Base-by-base conservation (phyloP, 1,284 basidiomycete genomes). In the Ganoderma sinense region DNA sequence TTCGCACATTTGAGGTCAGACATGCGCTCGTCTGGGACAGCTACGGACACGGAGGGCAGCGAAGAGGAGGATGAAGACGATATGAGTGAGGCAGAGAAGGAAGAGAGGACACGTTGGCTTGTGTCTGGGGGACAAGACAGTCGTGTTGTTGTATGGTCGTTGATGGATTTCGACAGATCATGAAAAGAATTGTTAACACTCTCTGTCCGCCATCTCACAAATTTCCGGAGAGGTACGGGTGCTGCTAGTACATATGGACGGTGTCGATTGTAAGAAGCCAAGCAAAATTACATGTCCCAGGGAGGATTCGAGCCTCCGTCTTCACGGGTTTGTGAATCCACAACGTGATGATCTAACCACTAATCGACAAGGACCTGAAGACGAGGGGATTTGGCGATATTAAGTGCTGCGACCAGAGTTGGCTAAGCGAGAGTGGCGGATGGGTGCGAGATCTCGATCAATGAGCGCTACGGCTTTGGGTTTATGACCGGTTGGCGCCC, bases 101-200 rank as follows among this genome's bases (percentile, higher is more conserved):
- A 79, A 6, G 83, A 81, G 64, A 83, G 90, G 41, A 79, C 81
- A 10, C 82, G 89, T 31, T 97, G 95, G 95, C 81, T 96, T 6
- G 84, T 90, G 0, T 89, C 84, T 29, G 93, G 91, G 11, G 87
- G 90, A 1, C 94, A 93, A 76, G 95, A 97, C 75, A 85, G 83
- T 55, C 85, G 94, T 14, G 85, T 96, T 0, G 91, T 91, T 0
- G 84, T 97, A 31, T 97, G 96, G 95, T 82, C 85, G 29, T 79
- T 97, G 65, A 92, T 92, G 73, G 88, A 85, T 72, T 96, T 97
- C 73, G 81, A 81, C 40, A 87, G 83, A 70, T 70, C 71, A 56
- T 74, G 68, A 72, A 36, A 13, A 3, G 18, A n/a, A 20, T 11
- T 10, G 16, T n/a, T 14, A n/a, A 16, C 33, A n/a, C 36, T 1